Evolutionary conservation across 1,284 basidiomycete genomes (phyloP).

Genomic region (Trichosporon sp.): DNA sequence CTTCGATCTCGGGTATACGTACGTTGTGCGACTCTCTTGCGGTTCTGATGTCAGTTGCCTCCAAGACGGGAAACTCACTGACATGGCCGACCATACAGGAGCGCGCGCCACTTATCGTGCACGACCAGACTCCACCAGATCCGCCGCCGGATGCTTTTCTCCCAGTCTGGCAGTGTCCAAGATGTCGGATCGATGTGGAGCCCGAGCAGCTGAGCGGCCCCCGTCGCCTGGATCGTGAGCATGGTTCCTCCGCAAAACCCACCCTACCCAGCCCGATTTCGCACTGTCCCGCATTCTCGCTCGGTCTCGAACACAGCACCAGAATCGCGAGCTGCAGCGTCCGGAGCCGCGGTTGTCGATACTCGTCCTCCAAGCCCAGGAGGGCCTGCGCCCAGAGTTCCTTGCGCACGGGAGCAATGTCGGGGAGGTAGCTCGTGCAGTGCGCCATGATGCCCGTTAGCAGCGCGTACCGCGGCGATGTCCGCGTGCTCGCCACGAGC

Average conservation of each 20-base stretch:
- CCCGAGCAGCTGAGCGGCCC: slow-evolving; percentile 50
- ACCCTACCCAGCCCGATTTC: slow-evolving; percentile 41
- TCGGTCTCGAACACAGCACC: slow-evolving; percentile 39
- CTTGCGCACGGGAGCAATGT: slow-evolving; percentile 39
- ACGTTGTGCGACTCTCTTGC: slow-evolving; percentile 39
- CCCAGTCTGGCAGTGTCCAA: slow-evolving; percentile 54
- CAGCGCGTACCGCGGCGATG: slow-evolving; percentile 42
- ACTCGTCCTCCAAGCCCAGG: slow-evolving; percentile 49
- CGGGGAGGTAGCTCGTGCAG: slow-evolving; percentile 38
- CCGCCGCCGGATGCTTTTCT: slow-evolving; percentile 45
- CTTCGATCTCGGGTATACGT: slow-evolving; percentile 38
- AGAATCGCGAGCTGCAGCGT: slow-evolving; percentile 48
- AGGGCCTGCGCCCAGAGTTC: slow-evolving; percentile 43
- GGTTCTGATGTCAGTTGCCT: slow-evolving; percentile 15
- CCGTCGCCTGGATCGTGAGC: slow-evolving; percentile 35
- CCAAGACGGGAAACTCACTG: slow-evolving; percentile 29
- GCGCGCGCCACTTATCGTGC: slow-evolving; percentile 49
- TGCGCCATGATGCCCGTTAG: slow-evolving; percentile 48
- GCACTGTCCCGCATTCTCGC: slow-evolving; percentile 42
- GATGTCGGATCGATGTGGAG: slow-evolving; percentile 50
- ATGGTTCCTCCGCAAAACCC: slow-evolving; percentile 7
- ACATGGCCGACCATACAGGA: slow-evolving; percentile 46
- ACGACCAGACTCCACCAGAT: slow-evolving; percentile 51
- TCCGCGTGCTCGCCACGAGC: slow-evolving; percentile 24
- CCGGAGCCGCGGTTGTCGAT: slow-evolving; percentile 44